Conservation (phyloP, 2,329 filamentous ascomycete species). For the Botrytis medusae region DNA sequence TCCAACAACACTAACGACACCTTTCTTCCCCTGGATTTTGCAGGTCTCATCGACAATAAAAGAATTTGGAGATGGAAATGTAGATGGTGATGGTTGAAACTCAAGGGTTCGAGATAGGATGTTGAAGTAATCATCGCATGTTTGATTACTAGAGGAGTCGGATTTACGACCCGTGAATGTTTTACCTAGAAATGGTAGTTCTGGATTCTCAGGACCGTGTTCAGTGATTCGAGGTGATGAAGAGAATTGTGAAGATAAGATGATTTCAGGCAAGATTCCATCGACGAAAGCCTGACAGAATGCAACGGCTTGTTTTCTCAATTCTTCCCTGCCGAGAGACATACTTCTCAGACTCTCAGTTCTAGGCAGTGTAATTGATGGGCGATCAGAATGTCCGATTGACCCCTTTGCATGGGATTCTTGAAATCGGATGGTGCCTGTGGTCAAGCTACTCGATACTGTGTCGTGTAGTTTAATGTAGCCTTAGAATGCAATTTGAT, state of each 20-base stretch:
- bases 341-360: neutral
- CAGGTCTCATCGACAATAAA: constrained; percentile 40
- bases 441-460: neutral
- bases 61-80: constrained; percentile 16
- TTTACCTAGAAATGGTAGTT: constrained; percentile 44
- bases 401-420: neutral
- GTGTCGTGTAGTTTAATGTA: neutral
- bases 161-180: constrained; percentile 37
- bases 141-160: constrained; percentile 24
- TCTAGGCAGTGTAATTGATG: neutral
- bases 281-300: constrained; percentile 22
- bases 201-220: constrained; percentile 42
- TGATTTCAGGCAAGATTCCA: neutral
- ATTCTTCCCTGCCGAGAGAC: neutral
- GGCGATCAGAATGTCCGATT: neutral
- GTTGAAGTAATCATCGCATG: constrained; percentile 44
- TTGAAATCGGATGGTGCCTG: neutral
- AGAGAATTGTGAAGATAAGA: constrained; percentile 21
- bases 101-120: constrained; percentile 39
- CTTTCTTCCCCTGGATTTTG: constrained; percentile 24
- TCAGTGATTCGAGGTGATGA: constrained; percentile 41
- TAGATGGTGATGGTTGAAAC: constrained; percentile 11
- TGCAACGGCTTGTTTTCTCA: neutral
- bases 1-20: constrained; percentile 42
- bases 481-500: neutral